Evolutionary conservation across 2,329 filamentous ascomycete species (phyloP).

Genomic region (Neobulgaria alba): DNA sequence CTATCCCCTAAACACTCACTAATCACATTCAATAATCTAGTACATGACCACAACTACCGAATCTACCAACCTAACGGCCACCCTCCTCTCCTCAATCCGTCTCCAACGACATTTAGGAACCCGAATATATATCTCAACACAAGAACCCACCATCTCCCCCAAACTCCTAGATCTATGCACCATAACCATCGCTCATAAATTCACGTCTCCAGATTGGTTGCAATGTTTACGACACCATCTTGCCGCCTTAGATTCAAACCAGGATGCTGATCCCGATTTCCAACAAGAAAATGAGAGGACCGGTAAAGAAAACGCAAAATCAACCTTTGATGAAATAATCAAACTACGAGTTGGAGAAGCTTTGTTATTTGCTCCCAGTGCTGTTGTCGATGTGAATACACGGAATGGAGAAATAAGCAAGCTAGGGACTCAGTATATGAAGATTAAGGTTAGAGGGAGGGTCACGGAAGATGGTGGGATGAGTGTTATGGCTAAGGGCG

Average conservation of each 20-base stretch:
- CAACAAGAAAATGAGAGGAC: not conserved
- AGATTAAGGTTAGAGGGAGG: not conserved
- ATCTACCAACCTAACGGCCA: slow-evolving; percentile 49
- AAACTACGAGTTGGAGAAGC: not conserved
- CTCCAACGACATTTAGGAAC: slow-evolving; percentile 62
- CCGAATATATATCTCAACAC: slow-evolving; percentile 63
- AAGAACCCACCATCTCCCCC: slow-evolving; percentile 66
- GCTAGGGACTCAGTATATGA: not conserved
- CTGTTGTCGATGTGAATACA: not conserved
- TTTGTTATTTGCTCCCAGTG: not conserved
- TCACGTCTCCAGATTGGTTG: slow-evolving; percentile 56
- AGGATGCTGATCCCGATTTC: slow-evolving; percentile 2
- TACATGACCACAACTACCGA: slow-evolving; percentile 54
- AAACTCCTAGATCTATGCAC: slow-evolving; percentile 63
- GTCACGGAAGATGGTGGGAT: not conserved
- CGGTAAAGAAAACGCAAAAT: not conserved
- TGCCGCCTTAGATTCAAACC: slow-evolving; percentile 32
- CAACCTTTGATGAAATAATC: not conserved
- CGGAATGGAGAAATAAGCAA: not conserved
- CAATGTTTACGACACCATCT: slow-evolving; percentile 34
- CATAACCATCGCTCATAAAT: slow-evolving; percentile 64
- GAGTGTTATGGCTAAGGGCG: not conserved
- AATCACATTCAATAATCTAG: no score
- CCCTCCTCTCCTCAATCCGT: slow-evolving; percentile 54
- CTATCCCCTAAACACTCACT: no score